A percentile compares a stretch with the other conserved stretches of the same genome.
Evolutionary conservation across 164 flowering plant species (phyloP).

Genomic region (Warburgia ugandensis): DNA sequence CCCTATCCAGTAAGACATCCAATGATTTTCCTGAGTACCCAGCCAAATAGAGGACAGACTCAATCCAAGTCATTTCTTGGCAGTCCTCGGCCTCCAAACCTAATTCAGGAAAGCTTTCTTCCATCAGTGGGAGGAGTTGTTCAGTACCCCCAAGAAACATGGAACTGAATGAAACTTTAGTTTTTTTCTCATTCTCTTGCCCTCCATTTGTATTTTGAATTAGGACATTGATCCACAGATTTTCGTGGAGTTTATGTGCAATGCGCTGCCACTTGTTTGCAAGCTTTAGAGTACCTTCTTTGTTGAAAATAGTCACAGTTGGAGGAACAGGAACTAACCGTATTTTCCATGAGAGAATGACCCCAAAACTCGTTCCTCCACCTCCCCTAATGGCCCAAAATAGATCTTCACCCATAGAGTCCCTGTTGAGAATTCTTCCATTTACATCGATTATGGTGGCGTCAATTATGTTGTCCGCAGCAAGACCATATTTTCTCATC

Average conservation of each 20-base stretch:
- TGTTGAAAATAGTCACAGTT: conserved; percentile 12
- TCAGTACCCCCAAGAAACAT: conserved; percentile 25
- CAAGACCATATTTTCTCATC: conserved; percentile 13
- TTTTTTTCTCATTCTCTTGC: neutral
- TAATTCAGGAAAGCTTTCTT: conserved; percentile 29
- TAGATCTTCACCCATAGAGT: conserved; percentile 7
- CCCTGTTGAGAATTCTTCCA: conserved; percentile 18
- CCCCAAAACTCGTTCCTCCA: conserved; percentile 9
- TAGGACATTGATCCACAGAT: conserved; percentile 15
- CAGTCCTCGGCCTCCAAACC: conserved; percentile 22
- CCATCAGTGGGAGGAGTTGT: conserved; percentile 18
- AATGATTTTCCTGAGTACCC: conserved; percentile 11
- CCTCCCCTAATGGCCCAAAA: conserved; percentile 16
- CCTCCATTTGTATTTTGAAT: neutral
- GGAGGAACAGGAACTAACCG: conserved; percentile 7
- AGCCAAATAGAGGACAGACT: conserved; percentile 21
- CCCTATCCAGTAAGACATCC: conserved; percentile 20
- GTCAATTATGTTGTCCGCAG: conserved; percentile 17
- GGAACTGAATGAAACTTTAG: conserved; percentile 10
- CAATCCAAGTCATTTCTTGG: conserved; percentile 31
- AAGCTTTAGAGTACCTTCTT: conserved; percentile 19
- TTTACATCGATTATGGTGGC: conserved; percentile 17
- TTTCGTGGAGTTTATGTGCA: conserved; percentile 14
- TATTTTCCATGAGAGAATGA: conserved; percentile 9
- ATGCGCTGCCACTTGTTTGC: conserved; percentile 28